These are phyloP conservation scores for Helotiales sp. DNA, from an alignment of 2,329 filamentous ascomycete genomes.

Conservation along the genomic window DNA sequence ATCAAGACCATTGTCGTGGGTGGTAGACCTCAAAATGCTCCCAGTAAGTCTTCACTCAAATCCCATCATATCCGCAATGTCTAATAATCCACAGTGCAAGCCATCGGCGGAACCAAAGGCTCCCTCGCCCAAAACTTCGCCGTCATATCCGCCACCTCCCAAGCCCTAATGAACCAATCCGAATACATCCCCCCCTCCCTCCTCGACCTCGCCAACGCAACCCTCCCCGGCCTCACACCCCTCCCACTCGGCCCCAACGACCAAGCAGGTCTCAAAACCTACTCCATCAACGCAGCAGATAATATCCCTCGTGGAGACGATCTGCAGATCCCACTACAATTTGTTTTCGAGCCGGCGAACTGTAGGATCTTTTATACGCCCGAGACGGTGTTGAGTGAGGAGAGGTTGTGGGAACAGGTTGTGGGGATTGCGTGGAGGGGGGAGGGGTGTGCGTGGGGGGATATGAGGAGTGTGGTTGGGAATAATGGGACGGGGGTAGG, in stretches of 20 bases:
- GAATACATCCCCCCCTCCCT: conserved; percentile 12
- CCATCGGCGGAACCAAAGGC: conserved; percentile 35
- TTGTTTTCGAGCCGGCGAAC: conserved; percentile 58
- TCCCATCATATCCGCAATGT: too few species aligned
- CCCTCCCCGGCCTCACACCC: conserved; percentile 13
- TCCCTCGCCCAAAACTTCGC: conserved; percentile 43
- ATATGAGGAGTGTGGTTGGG: background rate
- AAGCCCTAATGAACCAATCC: conserved; percentile 5
- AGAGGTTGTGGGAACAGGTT: conserved; percentile 44
- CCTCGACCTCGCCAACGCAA: background rate
- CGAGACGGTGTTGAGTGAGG: conserved; percentile 48
- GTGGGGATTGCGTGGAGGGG: conserved; percentile 16
- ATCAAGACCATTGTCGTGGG: conserved; percentile 54
- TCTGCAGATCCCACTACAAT: conserved; percentile 50
- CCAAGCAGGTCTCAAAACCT: conserved; percentile 20
- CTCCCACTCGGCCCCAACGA: conserved; percentile 10
- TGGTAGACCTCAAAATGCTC: conserved; percentile 45
- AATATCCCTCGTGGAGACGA: conserved; percentile 30
- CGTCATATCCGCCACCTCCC: conserved; percentile 21
- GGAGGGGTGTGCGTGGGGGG: conserved; percentile 2
- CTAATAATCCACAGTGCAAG: conserved; percentile 40
- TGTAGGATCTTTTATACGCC: conserved; percentile 59
- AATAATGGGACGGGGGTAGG: background rate
- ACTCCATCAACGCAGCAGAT: conserved; percentile 43
- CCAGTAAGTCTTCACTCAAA: conserved; percentile 6